phyloP scores from a whole-genome alignment of 2,329 filamentous ascomycete genomes.

The Ceratocystis lukuohia region DNA sequence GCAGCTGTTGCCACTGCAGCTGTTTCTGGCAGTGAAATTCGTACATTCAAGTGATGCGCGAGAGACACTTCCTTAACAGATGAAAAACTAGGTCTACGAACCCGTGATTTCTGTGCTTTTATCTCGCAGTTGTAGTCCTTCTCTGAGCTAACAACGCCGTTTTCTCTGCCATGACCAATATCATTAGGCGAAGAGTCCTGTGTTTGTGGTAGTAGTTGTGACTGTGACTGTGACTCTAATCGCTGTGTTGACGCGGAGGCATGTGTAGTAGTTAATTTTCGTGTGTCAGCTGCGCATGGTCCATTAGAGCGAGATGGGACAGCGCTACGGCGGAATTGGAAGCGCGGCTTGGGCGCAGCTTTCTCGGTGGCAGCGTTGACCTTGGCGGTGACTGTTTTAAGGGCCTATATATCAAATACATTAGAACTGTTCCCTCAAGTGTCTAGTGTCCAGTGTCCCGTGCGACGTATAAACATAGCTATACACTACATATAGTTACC shows the following conservation, averaged over 20 bases:
- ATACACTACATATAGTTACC: too few relatives aligned
- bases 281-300: conserved; percentile 22
- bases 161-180: conserved; percentile 23
- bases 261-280: conserved; percentile 33
- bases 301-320: conserved; percentile 28
- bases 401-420: conserved; percentile 37
- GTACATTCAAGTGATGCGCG: conserved; percentile 50
- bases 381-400: conserved; percentile 70
- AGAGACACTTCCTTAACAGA: conserved; percentile 49
- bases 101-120: conserved; percentile 28
- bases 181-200: not conserved
- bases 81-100: conserved; percentile 52
- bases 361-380: conserved; percentile 55
- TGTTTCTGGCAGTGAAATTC: conserved; percentile 63
- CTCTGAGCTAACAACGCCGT: not conserved
- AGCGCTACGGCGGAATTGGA: conserved; percentile 53
- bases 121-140: conserved; percentile 47
- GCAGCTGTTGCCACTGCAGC: conserved; percentile 59
- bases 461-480: not conserved
- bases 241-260: conserved; percentile 22
- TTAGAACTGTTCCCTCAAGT: not conserved
- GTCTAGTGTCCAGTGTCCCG: too few relatives aligned
- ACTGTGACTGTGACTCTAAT: not conserved
- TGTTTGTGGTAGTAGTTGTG: not conserved
- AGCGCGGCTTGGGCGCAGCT: conserved; percentile 63